Percentiles rank a stretch among this genome's conserved stretches.
Conservation (phyloP, 1,284 basidiomycete genomes). For the Malassezia slooffiae region DNA sequence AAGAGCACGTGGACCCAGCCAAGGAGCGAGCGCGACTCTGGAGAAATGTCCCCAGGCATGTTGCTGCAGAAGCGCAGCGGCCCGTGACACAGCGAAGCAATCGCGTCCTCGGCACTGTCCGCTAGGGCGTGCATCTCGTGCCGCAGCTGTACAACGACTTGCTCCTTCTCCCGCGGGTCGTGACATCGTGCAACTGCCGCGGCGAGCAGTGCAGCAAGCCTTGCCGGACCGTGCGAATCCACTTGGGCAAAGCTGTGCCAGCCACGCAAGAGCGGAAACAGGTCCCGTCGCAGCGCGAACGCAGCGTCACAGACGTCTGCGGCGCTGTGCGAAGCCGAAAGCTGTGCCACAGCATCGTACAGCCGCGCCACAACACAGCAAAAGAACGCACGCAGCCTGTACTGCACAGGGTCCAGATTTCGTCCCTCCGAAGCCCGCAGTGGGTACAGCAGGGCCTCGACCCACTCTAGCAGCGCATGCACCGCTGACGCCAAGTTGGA, state of each 20-base stretch:
- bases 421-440: too few relatives aligned
- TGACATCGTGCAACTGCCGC: slow-evolving; percentile 54
- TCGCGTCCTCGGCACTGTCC: slow-evolving; percentile 60
- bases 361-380: slow-evolving; percentile 76
- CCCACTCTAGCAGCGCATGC: slow-evolving; percentile 52
- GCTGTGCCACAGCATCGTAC: slow-evolving; percentile 64
- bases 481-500: slow-evolving; percentile 4
- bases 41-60: slow-evolving; percentile 16
- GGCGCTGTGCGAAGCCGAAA: too few relatives aligned
- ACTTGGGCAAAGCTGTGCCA: slow-evolving; percentile 77
- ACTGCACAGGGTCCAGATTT: too few relatives aligned
- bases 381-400: slow-evolving; percentile 74
- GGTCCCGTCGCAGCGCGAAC: slow-evolving; percentile 61
- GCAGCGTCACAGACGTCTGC: slow-evolving; percentile 68
- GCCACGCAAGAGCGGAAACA: slow-evolving; percentile 79
- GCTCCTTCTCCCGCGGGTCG: slow-evolving; percentile 47
- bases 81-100: slow-evolving; percentile 57
- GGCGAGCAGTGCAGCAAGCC: slow-evolving; percentile 64
- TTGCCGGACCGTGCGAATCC: slow-evolving; percentile 62
- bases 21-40: slow-evolving; percentile 48
- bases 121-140: slow-evolving; percentile 53
- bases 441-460: slow-evolving; percentile 74
- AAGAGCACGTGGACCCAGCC: slow-evolving; percentile 51
- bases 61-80: slow-evolving; percentile 2
- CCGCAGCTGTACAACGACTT: slow-evolving; percentile 51